Conservation (phyloP, 2,329 filamentous ascomycete genomes). For the Xylariaceae sp. region DNA sequence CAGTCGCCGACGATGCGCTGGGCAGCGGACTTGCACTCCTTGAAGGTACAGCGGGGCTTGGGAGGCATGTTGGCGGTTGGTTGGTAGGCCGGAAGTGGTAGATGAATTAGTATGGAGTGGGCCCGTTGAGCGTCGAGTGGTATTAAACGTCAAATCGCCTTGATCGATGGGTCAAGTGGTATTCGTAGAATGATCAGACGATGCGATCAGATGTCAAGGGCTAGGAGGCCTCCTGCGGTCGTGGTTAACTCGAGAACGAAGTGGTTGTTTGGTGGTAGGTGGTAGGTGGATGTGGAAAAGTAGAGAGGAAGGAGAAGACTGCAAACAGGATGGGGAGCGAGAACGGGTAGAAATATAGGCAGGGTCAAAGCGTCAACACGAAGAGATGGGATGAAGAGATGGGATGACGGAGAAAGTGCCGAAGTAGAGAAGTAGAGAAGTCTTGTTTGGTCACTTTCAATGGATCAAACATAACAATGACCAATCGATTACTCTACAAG, state of each 20-base stretch:
- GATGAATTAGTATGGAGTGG: background rate
- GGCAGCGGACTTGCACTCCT: slow-evolving; percentile 80
- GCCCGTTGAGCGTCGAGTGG: background rate
- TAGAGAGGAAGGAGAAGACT: background rate
- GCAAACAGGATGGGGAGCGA: background rate
- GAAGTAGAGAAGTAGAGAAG: background rate
- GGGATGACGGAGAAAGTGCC: background rate
- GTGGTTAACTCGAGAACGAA: background rate
- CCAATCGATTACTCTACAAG: too few relatives aligned
- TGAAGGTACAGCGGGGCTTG: slow-evolving; percentile 81
- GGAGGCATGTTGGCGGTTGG: slow-evolving; percentile 59
- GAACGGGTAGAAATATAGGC: background rate
- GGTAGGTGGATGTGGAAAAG: background rate
- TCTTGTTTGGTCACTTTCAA: too few relatives aligned
- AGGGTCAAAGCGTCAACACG: too few relatives aligned
- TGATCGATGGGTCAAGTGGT: background rate
- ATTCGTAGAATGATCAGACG: background rate
- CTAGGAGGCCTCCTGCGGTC: background rate
- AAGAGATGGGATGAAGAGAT: background rate
- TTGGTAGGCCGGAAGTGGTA: background rate
- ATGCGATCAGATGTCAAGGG: background rate
- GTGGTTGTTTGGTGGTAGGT: background rate
- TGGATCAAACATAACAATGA: too few relatives aligned
- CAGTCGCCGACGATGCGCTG: slow-evolving; percentile 96
- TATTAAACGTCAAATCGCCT: background rate